phyloP scores from a whole-genome alignment of 2,329 filamentous ascomycete species.

The Achaetomium macrosporum region DNA sequence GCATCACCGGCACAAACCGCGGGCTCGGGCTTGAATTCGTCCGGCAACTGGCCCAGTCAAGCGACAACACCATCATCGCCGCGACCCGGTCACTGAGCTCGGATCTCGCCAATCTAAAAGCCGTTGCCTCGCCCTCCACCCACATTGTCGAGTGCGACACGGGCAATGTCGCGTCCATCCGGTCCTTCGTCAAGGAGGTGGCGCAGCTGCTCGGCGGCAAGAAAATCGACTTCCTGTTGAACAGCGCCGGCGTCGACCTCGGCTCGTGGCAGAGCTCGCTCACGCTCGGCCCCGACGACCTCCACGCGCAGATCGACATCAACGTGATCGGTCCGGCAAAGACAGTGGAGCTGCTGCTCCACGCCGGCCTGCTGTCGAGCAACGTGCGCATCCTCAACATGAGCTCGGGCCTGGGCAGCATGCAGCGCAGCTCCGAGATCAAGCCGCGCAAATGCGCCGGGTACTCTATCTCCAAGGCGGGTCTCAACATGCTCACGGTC shows the following conservation, averaged over 20 bases:
- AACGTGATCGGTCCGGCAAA: conserved; percentile 45
- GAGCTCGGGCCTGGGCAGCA: conserved; percentile 35
- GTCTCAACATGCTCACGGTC: conserved; percentile 31
- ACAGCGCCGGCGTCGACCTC: conserved; percentile 34
- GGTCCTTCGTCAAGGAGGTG: conserved; percentile 20
- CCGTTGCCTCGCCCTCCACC: conserved; percentile 17
- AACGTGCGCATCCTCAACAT: conserved; percentile 36
- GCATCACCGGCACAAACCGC: conserved; percentile 30
- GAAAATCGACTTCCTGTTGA: conserved; percentile 33
- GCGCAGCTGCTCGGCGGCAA: conserved; percentile 25
- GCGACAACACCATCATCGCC: conserved; percentile 28
- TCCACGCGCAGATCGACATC: conserved; percentile 36
- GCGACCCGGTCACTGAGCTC: conserved; percentile 22
- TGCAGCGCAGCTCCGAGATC: conserved; percentile 28
- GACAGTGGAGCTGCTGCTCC: conserved; percentile 35
- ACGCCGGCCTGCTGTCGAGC: conserved; percentile 23
- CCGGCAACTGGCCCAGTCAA: conserved; percentile 25
- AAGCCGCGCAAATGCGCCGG: conserved; percentile 27
- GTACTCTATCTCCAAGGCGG: conserved; percentile 32
- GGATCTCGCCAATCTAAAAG: conserved; percentile 26
- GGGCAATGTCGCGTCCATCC: conserved; percentile 29
- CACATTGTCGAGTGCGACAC: conserved; percentile 30
- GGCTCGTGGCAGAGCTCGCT: conserved; percentile 33
- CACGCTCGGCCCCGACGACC: conserved; percentile 31
- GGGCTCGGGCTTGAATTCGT: conserved; percentile 30